These are phyloP conservation scores for Psophocarpus tetragonolobus DNA, from an alignment of 306 rosid genomes.

Conservation along the genomic window DNA sequence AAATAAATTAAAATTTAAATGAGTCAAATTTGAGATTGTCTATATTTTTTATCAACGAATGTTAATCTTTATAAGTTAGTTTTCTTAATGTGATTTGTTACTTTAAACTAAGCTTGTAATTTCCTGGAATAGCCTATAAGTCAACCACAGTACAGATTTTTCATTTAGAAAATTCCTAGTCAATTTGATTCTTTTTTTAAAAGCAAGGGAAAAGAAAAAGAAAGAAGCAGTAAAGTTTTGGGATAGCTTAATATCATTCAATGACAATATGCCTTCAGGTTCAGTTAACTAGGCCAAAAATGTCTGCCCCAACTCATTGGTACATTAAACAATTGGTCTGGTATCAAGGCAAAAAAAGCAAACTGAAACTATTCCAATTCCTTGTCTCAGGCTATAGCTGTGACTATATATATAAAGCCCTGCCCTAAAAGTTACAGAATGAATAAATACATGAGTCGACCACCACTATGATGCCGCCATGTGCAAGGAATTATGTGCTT, in stretches of 20 bases:
- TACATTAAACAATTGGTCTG: constrained; percentile 7
- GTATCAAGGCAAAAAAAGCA: neutral
- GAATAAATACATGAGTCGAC: neutral
- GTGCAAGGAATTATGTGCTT: constrained; percentile 24
- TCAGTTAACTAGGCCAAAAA: neutral
- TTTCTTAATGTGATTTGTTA: too few species aligned
- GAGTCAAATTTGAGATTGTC: neutral
- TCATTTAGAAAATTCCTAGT: neutral
- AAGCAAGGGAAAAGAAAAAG: neutral
- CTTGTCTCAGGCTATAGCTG: constrained; percentile 22
- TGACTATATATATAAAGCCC: constrained; percentile 24
- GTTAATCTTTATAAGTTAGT: too few species aligned
- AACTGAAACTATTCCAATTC: constrained; percentile 19
- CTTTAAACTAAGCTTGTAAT: too few species aligned
- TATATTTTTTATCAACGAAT: too few species aligned
- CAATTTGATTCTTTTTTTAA: neutral
- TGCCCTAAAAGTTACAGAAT: constrained; percentile 13
- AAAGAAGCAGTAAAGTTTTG: neutral
- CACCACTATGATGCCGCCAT: constrained; percentile 7
- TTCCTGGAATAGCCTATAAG: neutral
- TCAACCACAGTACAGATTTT: neutral
- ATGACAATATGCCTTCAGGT: neutral
- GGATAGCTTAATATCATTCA: neutral
- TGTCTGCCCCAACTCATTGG: constrained; percentile 21
- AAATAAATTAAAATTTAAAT: neutral